These are phyloP conservation scores for Gossypium anomalum DNA, from an alignment of 345 rosid genomes.

Conservation along the genomic window DNA sequence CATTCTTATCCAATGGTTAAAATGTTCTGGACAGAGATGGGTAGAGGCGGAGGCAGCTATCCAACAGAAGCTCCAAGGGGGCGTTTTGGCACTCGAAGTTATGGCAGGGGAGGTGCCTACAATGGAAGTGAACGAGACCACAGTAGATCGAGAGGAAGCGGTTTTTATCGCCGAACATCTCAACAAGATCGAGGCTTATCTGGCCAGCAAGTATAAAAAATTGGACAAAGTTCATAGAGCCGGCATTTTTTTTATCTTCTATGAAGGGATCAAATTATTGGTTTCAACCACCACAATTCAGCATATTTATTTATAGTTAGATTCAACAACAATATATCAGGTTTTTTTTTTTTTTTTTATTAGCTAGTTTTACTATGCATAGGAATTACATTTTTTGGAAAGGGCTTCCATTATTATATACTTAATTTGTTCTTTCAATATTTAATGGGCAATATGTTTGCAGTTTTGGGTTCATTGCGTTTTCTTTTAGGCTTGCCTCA, in stretches of 20 bases:
- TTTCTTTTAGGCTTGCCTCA: too few relatives aligned
- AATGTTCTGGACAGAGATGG: conserved; percentile 33
- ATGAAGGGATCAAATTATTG: conserved; percentile 24
- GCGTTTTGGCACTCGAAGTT: conserved; percentile 42
- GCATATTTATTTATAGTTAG: conserved; percentile 11
- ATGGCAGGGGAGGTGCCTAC: conserved; percentile 32
- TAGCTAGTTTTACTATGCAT: conserved; percentile 14
- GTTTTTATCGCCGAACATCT: conserved; percentile 35
- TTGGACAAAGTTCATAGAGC: conserved; percentile 27
- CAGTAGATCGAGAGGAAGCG: conserved; percentile 48
- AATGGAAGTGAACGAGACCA: conserved; percentile 49
- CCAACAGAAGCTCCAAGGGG: conserved; percentile 44
- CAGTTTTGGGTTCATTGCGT: conserved; percentile 17
- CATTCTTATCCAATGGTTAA: neutral
- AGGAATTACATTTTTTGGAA: conserved; percentile 6
- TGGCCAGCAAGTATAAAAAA: conserved; percentile 25
- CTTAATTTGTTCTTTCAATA: conserved; percentile 6
- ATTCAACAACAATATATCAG: conserved; percentile 15
- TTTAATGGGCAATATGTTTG: conserved; percentile 14
- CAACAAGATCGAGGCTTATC: conserved; percentile 40
- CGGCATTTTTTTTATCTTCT: conserved; percentile 6
- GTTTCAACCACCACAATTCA: conserved; percentile 12
- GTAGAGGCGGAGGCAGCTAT: conserved; percentile 53
- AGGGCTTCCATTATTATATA: conserved; percentile 11
- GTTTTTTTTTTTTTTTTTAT: neutral